phyloP scores from a whole-genome alignment of 495 filamentous ascomycete species.

The Durotheca rogersii region DNA sequence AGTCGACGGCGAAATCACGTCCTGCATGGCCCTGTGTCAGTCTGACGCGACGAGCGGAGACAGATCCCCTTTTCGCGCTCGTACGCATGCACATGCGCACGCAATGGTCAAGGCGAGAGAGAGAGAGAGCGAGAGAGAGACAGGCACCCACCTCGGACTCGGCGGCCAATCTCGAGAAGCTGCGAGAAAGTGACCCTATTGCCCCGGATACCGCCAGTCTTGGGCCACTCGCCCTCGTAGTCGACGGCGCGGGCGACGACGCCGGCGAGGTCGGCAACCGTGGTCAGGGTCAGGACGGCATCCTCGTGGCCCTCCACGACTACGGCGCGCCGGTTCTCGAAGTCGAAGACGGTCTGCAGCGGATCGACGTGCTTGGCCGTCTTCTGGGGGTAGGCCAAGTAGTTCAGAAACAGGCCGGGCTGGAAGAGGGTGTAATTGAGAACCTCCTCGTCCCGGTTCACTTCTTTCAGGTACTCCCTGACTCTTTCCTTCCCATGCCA shows the following conservation, averaged over 20 bases:
- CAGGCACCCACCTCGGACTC: no score
- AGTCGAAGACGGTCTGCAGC: slow-evolving; percentile 47
- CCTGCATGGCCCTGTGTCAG: slow-evolving; percentile 33
- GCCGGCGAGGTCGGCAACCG: slow-evolving; percentile 47
- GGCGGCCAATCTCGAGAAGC: slow-evolving; percentile 49
- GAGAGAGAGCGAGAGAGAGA: no score
- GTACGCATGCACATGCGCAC: slow-evolving; percentile 34
- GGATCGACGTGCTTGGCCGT: slow-evolving; percentile 51
- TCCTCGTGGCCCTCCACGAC: slow-evolving; percentile 50
- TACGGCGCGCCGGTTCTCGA: slow-evolving; percentile 51
- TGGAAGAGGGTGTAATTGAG: slow-evolving; percentile 62
- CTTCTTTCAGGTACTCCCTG: slow-evolving; percentile 49
- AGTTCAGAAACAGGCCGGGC: slow-evolving; percentile 56
- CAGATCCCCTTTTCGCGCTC: neutral
- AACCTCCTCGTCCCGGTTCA: slow-evolving; percentile 56
- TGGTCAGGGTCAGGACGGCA: slow-evolving; percentile 46
- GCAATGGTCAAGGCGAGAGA: no score
- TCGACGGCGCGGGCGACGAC: slow-evolving; percentile 54
- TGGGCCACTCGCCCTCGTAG: slow-evolving; percentile 58
- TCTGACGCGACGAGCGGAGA: no score
- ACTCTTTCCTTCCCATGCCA: slow-evolving; percentile 51
- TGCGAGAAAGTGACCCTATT: slow-evolving; percentile 43
- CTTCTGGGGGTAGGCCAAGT: slow-evolving; percentile 52
- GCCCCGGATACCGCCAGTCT: slow-evolving; percentile 54
- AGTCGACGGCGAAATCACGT: slow-evolving; percentile 45